A percentile compares a stretch with the other conserved stretches of the same genome.
phyloP scores from a whole-genome alignment of 2,329 filamentous ascomycete genomes.

The Microdochium nivale region DNA sequence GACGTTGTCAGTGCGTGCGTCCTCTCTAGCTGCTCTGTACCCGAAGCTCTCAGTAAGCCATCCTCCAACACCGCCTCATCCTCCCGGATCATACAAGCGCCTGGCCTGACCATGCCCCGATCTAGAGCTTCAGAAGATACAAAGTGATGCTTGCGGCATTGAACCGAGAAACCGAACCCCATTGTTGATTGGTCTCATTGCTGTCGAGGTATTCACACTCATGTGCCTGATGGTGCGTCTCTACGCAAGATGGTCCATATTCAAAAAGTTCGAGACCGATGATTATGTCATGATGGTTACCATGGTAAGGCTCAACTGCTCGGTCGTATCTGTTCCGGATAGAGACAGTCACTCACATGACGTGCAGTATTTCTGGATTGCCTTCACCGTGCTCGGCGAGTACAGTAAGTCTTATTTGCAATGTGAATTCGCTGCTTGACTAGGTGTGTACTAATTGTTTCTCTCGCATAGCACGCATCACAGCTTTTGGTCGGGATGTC shows the following conservation, averaged over 20 bases:
- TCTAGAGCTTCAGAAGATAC: conserved; percentile 10
- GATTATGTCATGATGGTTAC: conserved; percentile 30
- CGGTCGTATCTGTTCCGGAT: neutral
- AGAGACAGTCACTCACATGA: neutral
- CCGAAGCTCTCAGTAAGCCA: conserved; percentile 17
- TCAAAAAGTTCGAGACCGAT: conserved; percentile 22
- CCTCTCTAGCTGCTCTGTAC: conserved; percentile 10
- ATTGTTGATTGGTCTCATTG: conserved; percentile 22
- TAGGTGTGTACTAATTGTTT: conserved; percentile 7
- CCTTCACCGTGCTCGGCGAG: conserved; percentile 22
- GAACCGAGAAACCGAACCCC: neutral
- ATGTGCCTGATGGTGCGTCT: conserved; percentile 25
- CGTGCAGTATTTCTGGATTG: conserved; percentile 13
- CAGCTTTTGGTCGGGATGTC: conserved; percentile 26
- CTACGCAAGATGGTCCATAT: conserved; percentile 23
- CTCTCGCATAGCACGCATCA: conserved; percentile 4
- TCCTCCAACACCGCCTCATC: neutral
- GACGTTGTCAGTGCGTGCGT: conserved; percentile 13
- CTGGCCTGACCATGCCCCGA: conserved; percentile 5
- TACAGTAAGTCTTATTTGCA: conserved; percentile 14
- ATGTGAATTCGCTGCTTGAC: conserved; percentile 1
- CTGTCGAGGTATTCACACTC: conserved; percentile 24
- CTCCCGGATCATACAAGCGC: neutral
- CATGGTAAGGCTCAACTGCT: conserved; percentile 14
- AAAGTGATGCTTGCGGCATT: conserved; percentile 5